Evolutionary conservation across 2,329 filamentous ascomycete species (phyloP).

Genomic region (Colletotrichum tamarilloi): DNA sequence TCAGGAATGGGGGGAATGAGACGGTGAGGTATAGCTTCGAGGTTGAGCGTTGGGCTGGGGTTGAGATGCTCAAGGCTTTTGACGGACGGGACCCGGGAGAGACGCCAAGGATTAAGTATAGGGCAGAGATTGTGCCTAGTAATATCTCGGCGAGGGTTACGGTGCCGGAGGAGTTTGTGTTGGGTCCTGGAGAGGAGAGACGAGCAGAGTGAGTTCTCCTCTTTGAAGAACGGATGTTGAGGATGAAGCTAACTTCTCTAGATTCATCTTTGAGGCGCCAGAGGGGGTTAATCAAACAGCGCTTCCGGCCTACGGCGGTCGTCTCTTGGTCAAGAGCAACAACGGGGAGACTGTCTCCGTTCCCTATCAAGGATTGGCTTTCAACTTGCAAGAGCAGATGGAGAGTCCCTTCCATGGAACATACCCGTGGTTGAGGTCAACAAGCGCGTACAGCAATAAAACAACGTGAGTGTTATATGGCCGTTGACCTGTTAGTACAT

Average conservation of each 20-base stretch:
- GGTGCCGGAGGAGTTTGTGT: slow-evolving; percentile 34
- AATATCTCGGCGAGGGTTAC: slow-evolving; percentile 28
- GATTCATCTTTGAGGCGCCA: slow-evolving; percentile 41
- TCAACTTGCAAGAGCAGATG: slow-evolving; percentile 30
- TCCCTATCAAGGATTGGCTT: slow-evolving; percentile 39
- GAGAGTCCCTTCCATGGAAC: slow-evolving; percentile 27
- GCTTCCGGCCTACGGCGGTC: slow-evolving; percentile 48
- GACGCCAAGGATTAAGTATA: slow-evolving; percentile 35
- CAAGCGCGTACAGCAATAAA: slow-evolving; percentile 17
- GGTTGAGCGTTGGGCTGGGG: slow-evolving; percentile 29
- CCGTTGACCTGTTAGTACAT: rapidly evolving
- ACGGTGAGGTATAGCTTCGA: slow-evolving; percentile 23
- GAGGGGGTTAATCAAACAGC: slow-evolving; percentile 41
- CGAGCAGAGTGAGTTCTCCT: slow-evolving; percentile 12
- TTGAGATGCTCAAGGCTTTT: slow-evolving; percentile 39
- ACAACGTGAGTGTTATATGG: slow-evolving; percentile 12
- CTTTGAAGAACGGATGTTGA: rapidly evolving
- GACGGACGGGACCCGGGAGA: slow-evolving; percentile 6
- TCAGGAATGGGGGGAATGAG: slow-evolving; percentile 10
- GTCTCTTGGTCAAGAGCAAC: slow-evolving; percentile 44
- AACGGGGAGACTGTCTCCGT: slow-evolving; percentile 46
- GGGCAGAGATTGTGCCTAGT: slow-evolving; percentile 36
- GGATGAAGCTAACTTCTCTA: neutral
- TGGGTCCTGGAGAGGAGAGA: slow-evolving; percentile 20
- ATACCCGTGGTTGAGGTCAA: slow-evolving; percentile 27